phyloP scores from a whole-genome alignment of 805 yeast genomes.

The Yarrowia keelungensis region DNA sequence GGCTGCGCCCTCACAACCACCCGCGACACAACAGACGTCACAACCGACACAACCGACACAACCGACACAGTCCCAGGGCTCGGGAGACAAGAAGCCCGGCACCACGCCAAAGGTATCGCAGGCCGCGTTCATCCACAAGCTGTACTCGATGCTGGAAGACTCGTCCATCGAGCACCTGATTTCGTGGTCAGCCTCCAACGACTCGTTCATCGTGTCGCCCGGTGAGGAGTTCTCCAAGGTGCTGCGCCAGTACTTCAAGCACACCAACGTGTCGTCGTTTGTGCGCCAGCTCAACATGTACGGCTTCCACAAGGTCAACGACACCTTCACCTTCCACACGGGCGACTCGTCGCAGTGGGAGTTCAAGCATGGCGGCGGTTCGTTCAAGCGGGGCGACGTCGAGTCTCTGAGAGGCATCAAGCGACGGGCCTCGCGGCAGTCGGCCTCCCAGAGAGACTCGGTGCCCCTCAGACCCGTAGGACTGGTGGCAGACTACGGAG shows the following conservation, averaged over 20 bases:
- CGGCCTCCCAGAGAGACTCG: slow-evolving; percentile 44
- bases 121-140: slow-evolving; percentile 82
- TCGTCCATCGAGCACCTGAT: slow-evolving; percentile 72
- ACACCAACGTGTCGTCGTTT: slow-evolving; percentile 91
- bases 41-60: slow-evolving; percentile 15
- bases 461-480: slow-evolving; percentile 45
- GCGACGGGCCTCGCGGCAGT: slow-evolving; percentile 67
- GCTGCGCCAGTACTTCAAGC: slow-evolving; percentile 77
- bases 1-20: slow-evolving; percentile 1
- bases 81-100: slow-evolving; percentile 26
- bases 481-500: slow-evolving; percentile 20
- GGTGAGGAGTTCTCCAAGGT: slow-evolving; percentile 87
- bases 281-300: slow-evolving; percentile 96
- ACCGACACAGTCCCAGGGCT: background rate
- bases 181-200: slow-evolving; percentile 79
- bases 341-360: slow-evolving; percentile 65
- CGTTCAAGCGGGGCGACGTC: slow-evolving; percentile 80
- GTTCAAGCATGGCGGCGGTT: slow-evolving; percentile 81
- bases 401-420: slow-evolving; percentile 77
- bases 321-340: slow-evolving; percentile 44
- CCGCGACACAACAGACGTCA: background rate
- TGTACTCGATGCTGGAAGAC: slow-evolving; percentile 89
- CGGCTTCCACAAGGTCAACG: slow-evolving; percentile 80
- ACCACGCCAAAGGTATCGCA: slow-evolving; percentile 52
- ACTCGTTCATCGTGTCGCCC: slow-evolving; percentile 80